Evolutionary conservation across 257 asterid species (phyloP).

Genomic region (Parsonsia alboflavescens): DNA sequence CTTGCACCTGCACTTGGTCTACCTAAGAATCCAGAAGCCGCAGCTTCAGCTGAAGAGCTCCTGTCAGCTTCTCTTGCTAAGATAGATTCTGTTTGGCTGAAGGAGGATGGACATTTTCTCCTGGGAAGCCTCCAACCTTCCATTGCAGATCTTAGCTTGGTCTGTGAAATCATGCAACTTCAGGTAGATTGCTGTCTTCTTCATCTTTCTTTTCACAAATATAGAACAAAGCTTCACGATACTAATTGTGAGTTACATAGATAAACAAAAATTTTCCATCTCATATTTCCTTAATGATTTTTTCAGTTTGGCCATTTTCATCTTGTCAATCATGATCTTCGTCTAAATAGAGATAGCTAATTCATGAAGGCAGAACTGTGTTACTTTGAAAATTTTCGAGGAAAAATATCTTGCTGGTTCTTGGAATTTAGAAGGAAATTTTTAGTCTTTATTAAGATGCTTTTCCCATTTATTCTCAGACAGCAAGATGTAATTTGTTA

Average conservation of each 20-base stretch:
- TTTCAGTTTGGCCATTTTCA: neutral
- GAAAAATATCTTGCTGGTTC: too few species aligned
- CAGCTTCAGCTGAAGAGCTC: constrained; percentile 59
- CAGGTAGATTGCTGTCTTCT: constrained; percentile 44
- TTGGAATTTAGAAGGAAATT: too few species aligned
- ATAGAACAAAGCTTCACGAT: neutral
- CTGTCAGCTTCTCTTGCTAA: constrained; percentile 58
- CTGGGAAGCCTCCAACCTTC: constrained; percentile 79
- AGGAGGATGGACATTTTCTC: constrained; percentile 59
- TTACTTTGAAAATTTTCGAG: too few species aligned
- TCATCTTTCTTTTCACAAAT: neutral
- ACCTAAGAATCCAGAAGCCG: constrained; percentile 58
- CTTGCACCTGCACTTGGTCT: constrained; percentile 66
- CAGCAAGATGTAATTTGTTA: too few species aligned
- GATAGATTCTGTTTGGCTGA: constrained; percentile 77
- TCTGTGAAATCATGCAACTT: constrained; percentile 86
- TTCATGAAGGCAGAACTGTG: too few species aligned
- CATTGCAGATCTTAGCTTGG: constrained; percentile 85
- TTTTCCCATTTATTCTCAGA: too few species aligned
- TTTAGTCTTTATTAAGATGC: too few species aligned
- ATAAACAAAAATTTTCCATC: too few species aligned
- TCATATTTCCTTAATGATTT: neutral
- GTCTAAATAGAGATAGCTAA: too few species aligned
- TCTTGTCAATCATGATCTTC: too few species aligned
- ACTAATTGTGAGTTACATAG: neutral